Evolutionary conservation across 345 rosid species (phyloP), one percentile per base, ranked within the genome.

Genomic region (Camelina hispida): DNA sequence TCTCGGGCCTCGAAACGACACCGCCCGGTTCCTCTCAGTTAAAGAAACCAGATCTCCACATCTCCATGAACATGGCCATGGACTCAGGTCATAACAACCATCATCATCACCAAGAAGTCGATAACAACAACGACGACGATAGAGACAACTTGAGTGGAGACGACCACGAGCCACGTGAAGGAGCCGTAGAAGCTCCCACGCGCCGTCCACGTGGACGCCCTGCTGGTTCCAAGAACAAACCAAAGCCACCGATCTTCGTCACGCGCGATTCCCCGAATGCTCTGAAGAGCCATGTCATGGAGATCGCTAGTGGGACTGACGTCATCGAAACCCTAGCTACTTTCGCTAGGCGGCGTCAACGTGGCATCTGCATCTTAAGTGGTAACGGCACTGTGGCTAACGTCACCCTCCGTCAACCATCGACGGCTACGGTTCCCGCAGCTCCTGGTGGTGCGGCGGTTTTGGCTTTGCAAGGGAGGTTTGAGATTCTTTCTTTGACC

Each of bases 1-100:
- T 88, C 47, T 78, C 85, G 0, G 88, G 85, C 15, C 75, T 86
- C 55, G 88, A 87, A 68, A 80, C 84, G 48, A 81, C 87, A 22
- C 81, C 89, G 4, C 77, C 85, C 43, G 82, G 85, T 67, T 80
- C 92, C 2, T 82, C 91, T 82, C 86, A 84, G 23, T 63, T 87
- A 84, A 84, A 87, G 83, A 86, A 84, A 73, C 87, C 92, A 79
- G 89, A 88, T 86, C 89, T 88, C 62, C 88, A 88, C 52, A 88
- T 88, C 76, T 88, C 92, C 67, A 85, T 87, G 78, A 68, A 83
- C 47, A 85, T 68, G 80, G 74, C 76, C 44, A 79, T 72, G 62
- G 84, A 73, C 56, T 74, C 81, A 9, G 69, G 78, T 10, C 86
- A 79, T 42, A 65, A 66, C 68, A 60, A 67, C 51, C 81, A 72